Conservation (phyloP, 2,329 filamentous ascomycete genomes). For the Trichoderma citrinoviride region DNA sequence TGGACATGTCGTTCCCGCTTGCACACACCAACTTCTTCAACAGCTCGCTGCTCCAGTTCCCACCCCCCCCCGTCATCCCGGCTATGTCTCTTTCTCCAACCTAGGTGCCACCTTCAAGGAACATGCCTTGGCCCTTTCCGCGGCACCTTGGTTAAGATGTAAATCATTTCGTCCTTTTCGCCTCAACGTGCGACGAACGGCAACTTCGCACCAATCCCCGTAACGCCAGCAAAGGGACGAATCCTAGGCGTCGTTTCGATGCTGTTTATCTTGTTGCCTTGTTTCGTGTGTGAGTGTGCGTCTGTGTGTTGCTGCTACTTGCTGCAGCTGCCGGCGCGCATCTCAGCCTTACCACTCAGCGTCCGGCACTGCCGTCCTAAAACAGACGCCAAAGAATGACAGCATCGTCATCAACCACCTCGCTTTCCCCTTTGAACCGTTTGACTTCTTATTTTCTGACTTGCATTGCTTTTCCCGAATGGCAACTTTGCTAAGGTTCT, state of each 20-base stretch:
- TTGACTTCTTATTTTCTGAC: conserved; percentile 4
- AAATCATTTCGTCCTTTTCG: background rate
- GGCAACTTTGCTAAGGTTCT: conserved; percentile 21
- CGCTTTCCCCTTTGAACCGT: conserved; percentile 11
- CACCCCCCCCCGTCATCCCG: background rate
- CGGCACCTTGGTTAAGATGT: background rate
- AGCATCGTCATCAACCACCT: conserved; percentile 17
- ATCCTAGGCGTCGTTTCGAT: background rate
- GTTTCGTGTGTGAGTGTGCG: background rate
- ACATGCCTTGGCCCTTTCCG: background rate
- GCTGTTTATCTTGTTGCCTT: background rate
- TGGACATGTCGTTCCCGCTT: background rate
- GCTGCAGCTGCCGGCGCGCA: conserved; percentile 22
- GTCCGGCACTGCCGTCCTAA: conserved; percentile 18
- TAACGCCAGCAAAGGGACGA: background rate
- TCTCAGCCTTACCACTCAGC: conserved; percentile 19
- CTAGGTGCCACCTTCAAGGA: conserved; percentile 11
- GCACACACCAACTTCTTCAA: background rate
- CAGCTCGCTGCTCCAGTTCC: background rate
- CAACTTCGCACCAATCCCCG: background rate
- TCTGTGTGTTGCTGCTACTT: conserved; percentile 7
- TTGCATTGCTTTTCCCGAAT: conserved; percentile 15
- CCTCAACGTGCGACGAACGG: background rate
- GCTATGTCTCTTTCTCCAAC: background rate
- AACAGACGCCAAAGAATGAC: conserved; percentile 17